A percentile compares a stretch with the other conserved stretches of the same genome.
Evolutionary conservation across 306 rosid species (phyloP).

Genomic region (Prunus padus): DNA sequence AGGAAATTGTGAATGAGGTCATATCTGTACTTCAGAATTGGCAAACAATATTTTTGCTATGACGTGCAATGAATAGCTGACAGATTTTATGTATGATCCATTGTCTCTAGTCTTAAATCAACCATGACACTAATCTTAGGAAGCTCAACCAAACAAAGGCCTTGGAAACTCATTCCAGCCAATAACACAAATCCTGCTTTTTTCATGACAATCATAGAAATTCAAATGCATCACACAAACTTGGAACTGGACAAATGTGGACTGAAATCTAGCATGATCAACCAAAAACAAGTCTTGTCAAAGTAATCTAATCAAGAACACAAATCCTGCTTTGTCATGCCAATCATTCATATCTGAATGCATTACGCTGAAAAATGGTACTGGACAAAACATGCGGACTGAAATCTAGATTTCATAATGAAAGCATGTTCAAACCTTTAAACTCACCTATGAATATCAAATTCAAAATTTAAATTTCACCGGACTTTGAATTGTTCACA

Average conservation of each 20-base stretch:
- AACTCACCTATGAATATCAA: too few species aligned
- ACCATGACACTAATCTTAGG: not conserved
- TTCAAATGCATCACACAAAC: not conserved
- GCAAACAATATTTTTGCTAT: not conserved
- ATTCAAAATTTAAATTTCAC: too few species aligned
- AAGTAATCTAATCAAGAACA: not conserved
- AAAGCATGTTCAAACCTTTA: too few species aligned
- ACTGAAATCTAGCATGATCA: not conserved
- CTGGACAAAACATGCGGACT: not conserved
- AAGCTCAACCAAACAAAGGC: slow-evolving; percentile 6
- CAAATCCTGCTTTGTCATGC: not conserved
- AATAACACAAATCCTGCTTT: not conserved
- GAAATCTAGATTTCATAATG: not conserved
- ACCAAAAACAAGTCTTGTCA: not conserved
- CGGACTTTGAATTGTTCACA: too few species aligned
- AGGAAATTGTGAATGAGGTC: slow-evolving; percentile 15
- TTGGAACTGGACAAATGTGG: not conserved
- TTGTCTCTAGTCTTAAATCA: not conserved
- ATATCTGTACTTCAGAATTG: slow-evolving; percentile 4
- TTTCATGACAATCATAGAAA: not conserved
- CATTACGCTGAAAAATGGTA: not conserved
- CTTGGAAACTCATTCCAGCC: not conserved
- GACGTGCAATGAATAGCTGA: not conserved
- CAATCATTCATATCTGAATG: not conserved
- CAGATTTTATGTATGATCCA: not conserved